phyloP scores from a whole-genome alignment of 768 basidiomycete genomes.

The Pulveroboletus frians region DNA sequence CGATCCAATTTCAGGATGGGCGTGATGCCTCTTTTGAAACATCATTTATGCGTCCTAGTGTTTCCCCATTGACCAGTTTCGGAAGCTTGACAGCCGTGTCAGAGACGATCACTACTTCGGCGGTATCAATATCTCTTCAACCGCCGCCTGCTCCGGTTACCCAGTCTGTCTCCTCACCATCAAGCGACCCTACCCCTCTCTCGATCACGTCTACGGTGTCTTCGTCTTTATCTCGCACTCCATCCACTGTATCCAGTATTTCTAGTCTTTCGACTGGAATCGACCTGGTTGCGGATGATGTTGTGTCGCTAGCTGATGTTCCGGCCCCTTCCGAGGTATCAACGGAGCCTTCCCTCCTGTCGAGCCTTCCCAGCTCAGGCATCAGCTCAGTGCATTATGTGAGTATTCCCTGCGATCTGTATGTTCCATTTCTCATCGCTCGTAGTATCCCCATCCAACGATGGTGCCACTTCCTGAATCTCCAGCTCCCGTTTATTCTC shows the following conservation, averaged over 20 bases:
- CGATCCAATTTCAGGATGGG: conserved; percentile 50
- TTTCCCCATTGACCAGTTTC: conserved; percentile 30
- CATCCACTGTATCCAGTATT: conserved; percentile 35
- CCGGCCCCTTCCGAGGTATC: conserved; percentile 33
- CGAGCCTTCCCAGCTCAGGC: conserved; percentile 33
- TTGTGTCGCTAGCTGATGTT: conserved; percentile 15
- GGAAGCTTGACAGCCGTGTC: conserved; percentile 33
- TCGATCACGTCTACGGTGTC: conserved; percentile 30
- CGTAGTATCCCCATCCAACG: conserved; percentile 31
- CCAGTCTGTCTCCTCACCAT: conserved; percentile 26
- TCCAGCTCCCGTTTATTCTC: conserved; percentile 24
- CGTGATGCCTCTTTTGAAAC: conserved; percentile 67
- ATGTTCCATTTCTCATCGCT: not conserved
- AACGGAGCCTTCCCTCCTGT: conserved; percentile 55
- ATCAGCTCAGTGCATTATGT: conserved; percentile 30
- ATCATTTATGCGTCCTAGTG: conserved; percentile 64
- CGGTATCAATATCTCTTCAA: conserved; percentile 5
- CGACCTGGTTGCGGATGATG: conserved; percentile 32
- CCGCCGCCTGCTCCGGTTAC: conserved; percentile 20
- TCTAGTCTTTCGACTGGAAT: conserved; percentile 42
- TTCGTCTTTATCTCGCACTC: conserved; percentile 34
- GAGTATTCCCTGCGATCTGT: conserved; percentile 18
- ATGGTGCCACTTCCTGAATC: conserved; percentile 25
- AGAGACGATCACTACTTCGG: conserved; percentile 29
- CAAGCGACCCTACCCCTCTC: conserved; percentile 29